Base-by-base conservation (phyloP, 1,284 basidiomycete species). In the Melampsora americana region DNA sequence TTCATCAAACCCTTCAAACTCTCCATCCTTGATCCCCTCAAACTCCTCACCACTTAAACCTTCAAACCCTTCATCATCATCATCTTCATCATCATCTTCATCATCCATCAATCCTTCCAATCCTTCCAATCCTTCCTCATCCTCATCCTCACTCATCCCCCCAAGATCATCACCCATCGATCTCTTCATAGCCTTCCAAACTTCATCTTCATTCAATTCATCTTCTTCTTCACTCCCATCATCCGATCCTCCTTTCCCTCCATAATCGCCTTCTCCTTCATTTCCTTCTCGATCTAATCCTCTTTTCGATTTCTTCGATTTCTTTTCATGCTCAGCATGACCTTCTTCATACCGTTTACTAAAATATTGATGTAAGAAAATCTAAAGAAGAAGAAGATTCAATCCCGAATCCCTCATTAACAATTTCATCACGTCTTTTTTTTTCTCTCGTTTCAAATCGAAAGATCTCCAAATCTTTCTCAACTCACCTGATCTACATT, bases 371-470 rank as follows among this genome's bases (percentile, higher is more conserved):
- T 83, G 75, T 78, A 86, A 87, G 83, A 84, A 86, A 78, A 85
- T 28, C 66, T 61, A 16, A 61, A n/a, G 26, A 84, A 81, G 86
- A 85, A 83, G 86, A 86, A 83, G 86, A 86, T n/a, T n/a, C n/a
- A n/a, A n/a, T n/a, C n/a, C n/a, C n/a, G n/a, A n/a, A n/a, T n/a
- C n/a, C n/a, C n/a, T n/a, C n/a, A n/a, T n/a, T n/a, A n/a, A n/a
- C n/a, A n/a, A n/a, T n/a, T n/a, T n/a, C n/a, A n/a, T n/a, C n/a
- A n/a, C n/a, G n/a, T n/a, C 23, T 5, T 9, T 2, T 30, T 6
- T 35, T 35, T 32, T 28, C 35, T 28, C n/a, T n/a, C n/a, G n/a
- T n/a, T n/a, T n/a, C n/a, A n/a, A n/a, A n/a, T n/a, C n/a, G n/a
- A n/a, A n/a, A n/a, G n/a, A n/a, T n/a, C n/a, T n/a, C n/a, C n/a